A percentile compares a stretch with the other conserved stretches of the same genome.
phyloP scores from a whole-genome alignment of 257 asterid genomes.

The Echites panduratus region DNA sequence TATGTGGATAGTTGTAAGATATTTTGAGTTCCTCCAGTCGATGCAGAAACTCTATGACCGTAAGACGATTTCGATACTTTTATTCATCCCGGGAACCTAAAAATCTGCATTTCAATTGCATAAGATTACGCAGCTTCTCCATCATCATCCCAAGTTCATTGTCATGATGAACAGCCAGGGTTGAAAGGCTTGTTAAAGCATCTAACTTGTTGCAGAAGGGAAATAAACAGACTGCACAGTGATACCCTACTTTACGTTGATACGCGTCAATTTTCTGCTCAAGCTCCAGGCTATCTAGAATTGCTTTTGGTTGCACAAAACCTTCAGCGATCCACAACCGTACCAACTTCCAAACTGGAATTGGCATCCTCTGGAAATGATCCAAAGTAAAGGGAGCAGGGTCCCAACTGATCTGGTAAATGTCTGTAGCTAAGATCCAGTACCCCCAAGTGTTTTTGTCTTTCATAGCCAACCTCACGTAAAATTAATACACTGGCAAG shows the following conservation, averaged over 20 bases:
- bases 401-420: constrained; percentile 2
- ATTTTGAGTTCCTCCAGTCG: constrained; percentile 4
- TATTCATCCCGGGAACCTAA: background rate
- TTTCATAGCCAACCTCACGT: background rate
- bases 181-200: background rate
- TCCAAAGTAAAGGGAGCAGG: constrained; percentile 10
- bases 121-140: background rate
- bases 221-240: background rate
- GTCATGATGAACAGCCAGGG: background rate
- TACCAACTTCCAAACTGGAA: background rate
- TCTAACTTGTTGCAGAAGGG: background rate
- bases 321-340: constrained; percentile 6
- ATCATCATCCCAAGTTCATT: background rate
- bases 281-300: background rate
- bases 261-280: constrained; percentile 1
- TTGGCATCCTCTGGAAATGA: constrained; percentile 4
- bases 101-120: background rate
- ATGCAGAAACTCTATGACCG: background rate
- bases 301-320: background rate
- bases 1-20: background rate
- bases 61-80: no score
- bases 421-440: constrained; percentile 4
- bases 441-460: background rate
- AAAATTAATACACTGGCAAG: constrained; percentile 8
- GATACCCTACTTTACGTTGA: background rate